phyloP scores from a whole-genome alignment of 306 rosid genomes.

The Clitoria ternatea region DNA sequence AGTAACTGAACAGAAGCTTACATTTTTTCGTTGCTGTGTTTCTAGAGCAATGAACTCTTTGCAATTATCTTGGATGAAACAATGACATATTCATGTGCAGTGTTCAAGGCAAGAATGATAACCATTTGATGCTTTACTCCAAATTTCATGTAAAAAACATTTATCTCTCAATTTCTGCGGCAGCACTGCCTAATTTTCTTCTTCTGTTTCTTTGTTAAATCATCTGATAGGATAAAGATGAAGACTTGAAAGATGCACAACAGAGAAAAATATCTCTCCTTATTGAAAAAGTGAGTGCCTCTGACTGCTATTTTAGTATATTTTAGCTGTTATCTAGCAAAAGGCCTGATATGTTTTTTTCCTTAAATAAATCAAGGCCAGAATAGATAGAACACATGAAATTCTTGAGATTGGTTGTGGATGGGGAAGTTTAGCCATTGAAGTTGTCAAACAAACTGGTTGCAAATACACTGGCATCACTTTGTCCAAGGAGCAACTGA shows the following conservation, averaged over 20 bases:
- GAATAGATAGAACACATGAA: conserved; percentile 61
- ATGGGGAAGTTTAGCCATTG: conserved; percentile 91
- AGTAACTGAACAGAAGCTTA: conserved; percentile 15
- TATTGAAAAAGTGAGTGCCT: conserved; percentile 50
- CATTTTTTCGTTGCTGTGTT: conserved; percentile 25
- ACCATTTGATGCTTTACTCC: not conserved
- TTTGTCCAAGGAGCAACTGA: conserved; percentile 73
- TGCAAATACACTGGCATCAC: conserved; percentile 90
- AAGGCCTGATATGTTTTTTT: not conserved
- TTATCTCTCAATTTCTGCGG: conserved; percentile 2
- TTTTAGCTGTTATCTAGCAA: not conserved
- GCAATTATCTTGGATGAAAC: conserved; percentile 82
- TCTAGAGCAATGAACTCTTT: conserved; percentile 85
- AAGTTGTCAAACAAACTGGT: conserved; percentile 71
- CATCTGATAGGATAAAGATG: conserved; percentile 48
- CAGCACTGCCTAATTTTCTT: not conserved
- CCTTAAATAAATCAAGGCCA: conserved; percentile 42
- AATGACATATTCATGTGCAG: conserved; percentile 80
- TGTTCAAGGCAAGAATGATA: conserved; percentile 63
- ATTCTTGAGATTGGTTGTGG: conserved; percentile 88
- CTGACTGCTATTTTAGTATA: not conserved
- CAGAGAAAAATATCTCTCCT: conserved; percentile 64
- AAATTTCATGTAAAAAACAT: not conserved
- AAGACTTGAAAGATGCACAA: conserved; percentile 77
- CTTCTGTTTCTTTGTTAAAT: not conserved